Evolutionary conservation across 2,329 filamentous ascomycete species (phyloP).

Genomic region (Trichoderma brevicompactum): DNA sequence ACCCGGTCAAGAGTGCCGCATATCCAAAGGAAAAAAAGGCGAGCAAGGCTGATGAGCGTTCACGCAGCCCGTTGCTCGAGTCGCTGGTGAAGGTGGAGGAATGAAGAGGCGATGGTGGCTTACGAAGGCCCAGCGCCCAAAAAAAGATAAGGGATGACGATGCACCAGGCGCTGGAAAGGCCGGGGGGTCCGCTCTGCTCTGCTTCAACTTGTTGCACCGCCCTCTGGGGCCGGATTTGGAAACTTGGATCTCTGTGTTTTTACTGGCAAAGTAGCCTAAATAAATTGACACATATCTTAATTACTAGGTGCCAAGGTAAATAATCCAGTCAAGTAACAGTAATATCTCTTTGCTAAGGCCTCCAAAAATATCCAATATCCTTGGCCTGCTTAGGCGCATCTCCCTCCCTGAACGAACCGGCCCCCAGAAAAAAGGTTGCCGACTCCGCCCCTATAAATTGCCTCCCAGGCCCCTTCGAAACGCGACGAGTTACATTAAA

Average conservation of each 20-base stretch:
- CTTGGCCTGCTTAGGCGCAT: too few species aligned
- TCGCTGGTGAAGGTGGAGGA: background rate
- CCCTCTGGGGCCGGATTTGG: background rate
- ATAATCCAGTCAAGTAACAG: too few species aligned
- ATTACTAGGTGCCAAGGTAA: too few species aligned
- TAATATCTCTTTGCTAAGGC: too few species aligned
- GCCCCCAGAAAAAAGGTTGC: too few species aligned
- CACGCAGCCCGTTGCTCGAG: background rate
- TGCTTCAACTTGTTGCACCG: constrained; percentile 7
- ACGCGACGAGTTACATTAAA: constrained; percentile 24
- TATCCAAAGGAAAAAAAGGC: constrained; percentile 8
- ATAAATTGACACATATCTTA: too few species aligned
- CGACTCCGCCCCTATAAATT: constrained; percentile 24
- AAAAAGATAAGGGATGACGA: constrained; percentile 29
- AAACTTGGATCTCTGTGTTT: too few species aligned
- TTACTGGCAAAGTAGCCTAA: too few species aligned
- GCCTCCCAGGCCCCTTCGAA: constrained; percentile 20
- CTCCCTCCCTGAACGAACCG: too few species aligned
- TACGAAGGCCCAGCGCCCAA: constrained; percentile 1
- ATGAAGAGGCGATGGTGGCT: constrained; percentile 15
- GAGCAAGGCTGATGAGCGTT: constrained; percentile 1
- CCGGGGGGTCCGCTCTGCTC: constrained; percentile 24
- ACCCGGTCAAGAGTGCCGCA: background rate
- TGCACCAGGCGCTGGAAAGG: constrained; percentile 9
- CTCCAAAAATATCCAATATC: too few species aligned